Evolutionary conservation across 1,284 basidiomycete species (phyloP).

Genomic region (Sporisorium scitamineum): DNA sequence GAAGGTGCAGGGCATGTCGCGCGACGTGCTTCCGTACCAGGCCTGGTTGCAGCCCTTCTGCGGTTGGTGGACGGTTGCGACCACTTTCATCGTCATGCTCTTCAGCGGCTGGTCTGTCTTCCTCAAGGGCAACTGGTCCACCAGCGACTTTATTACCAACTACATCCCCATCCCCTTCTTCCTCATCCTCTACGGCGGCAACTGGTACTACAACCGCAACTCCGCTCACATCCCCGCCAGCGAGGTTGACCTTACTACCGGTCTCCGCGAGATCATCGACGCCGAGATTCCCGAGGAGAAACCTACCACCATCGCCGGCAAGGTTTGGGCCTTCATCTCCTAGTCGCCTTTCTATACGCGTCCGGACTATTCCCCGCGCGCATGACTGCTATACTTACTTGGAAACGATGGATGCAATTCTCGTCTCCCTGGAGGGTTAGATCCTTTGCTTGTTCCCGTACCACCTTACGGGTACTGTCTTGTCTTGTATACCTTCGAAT

Average conservation of each 20-base stretch:
- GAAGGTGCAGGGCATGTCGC: conserved; percentile 75
- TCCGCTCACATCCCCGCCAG: conserved; percentile 65
- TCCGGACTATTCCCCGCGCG: too few species aligned
- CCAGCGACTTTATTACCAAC: conserved; percentile 78
- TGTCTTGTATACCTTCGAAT: too few species aligned
- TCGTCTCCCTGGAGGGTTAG: too few species aligned
- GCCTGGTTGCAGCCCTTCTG: conserved; percentile 68
- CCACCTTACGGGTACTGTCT: too few species aligned
- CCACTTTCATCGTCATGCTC: conserved; percentile 55
- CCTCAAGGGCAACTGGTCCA: conserved; percentile 60
- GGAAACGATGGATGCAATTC: too few species aligned
- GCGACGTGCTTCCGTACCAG: conserved; percentile 73
- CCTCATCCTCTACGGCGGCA: conserved; percentile 78
- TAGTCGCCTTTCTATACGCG: too few species aligned
- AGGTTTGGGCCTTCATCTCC: conserved; percentile 48
- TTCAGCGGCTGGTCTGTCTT: conserved; percentile 70
- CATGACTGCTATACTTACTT: too few species aligned
- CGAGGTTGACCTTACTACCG: conserved; percentile 74
- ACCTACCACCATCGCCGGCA: conserved; percentile 46
- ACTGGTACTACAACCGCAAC: conserved; percentile 73
- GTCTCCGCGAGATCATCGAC: conserved; percentile 67
- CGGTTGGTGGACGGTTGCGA: conserved; percentile 48
- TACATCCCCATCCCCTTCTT: conserved; percentile 83
- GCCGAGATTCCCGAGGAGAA: conserved; percentile 49
- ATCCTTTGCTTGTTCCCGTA: too few species aligned